These are phyloP conservation scores for Durio zibethinus DNA, from an alignment of 345 rosid genomes.

Conservation along the genomic window DNA sequence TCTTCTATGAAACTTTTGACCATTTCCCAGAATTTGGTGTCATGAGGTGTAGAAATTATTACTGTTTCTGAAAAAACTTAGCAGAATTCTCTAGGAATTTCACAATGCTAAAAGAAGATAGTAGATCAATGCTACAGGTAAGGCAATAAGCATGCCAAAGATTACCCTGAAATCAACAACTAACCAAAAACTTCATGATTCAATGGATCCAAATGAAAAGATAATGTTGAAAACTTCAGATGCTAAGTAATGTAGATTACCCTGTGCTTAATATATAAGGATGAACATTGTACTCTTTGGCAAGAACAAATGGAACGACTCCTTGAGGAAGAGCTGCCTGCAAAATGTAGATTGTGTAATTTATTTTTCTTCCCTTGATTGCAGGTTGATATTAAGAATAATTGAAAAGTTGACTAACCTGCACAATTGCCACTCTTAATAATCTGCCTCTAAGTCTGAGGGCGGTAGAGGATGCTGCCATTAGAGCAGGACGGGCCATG, in stretches of 20 bases:
- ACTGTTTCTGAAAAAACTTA: background rate
- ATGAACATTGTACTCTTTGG: slow-evolving; percentile 79
- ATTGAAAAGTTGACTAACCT: slow-evolving; percentile 37
- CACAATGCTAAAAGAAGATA: slow-evolving; percentile 52
- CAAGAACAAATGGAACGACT: slow-evolving; percentile 82
- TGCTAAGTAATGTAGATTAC: slow-evolving; percentile 25
- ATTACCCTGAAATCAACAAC: slow-evolving; percentile 53
- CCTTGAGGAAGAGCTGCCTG: slow-evolving; percentile 97
- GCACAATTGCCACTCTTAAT: slow-evolving; percentile 61
- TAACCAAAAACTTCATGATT: background rate
- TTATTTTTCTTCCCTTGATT: no score
- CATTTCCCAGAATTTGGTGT: background rate
- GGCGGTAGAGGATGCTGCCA: slow-evolving; percentile 58
- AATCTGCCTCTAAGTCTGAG: slow-evolving; percentile 42
- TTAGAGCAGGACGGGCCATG: slow-evolving; percentile 62
- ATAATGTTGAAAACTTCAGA: background rate
- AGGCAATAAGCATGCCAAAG: slow-evolving; percentile 73
- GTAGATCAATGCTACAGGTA: slow-evolving; percentile 73
- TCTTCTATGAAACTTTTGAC: background rate
- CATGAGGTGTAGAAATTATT: background rate
- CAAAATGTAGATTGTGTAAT: slow-evolving; percentile 9
- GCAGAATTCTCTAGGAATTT: background rate
- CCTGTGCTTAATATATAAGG: slow-evolving; percentile 78
- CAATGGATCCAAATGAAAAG: background rate
- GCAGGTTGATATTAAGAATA: background rate